Base-by-base conservation (phyloP, 1,284 basidiomycete genomes). In the Trichosporon faecale region DNA sequence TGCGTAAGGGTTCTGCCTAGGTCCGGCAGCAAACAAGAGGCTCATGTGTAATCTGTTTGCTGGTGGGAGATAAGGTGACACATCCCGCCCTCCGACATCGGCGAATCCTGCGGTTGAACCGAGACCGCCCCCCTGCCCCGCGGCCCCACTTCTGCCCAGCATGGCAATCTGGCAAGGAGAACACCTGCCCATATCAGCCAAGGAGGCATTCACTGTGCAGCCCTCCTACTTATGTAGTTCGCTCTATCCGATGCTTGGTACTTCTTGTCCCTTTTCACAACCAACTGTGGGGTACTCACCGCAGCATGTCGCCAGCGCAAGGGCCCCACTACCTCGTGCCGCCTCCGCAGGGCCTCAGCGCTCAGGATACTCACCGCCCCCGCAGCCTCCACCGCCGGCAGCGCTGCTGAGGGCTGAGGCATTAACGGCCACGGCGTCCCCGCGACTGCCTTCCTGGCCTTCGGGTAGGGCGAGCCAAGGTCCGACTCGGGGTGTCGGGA, bases 11-110 rank as follows among this genome's bases (percentile, higher is more conserved):
- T 44, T 44, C 40, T 3, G 7, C 40, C 40, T n/a, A n/a, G 40
- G 40, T n/a, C 40, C 40, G 40, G 40, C 40, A n/a, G 40, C 40
- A 44, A 44, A 44, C 40, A 18, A 18, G 18, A 44, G 40, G 18
- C 40, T 18, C 40, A 44, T 44, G 40, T 44, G 40, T 44, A 44
- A 44, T 44, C 40, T 44, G 18, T 16, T 9, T n/a, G 49, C 8
- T 25, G n/a, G 49, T 8, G 49, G 49, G 49, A 52, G 49, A 52
- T 52, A 52, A 52, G 49, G 49, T 52, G 49, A 52, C 49, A 52
- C 49, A 52, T 52, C 49, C 49, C 49, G 49, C 21, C 49, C 49
- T 23, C 49, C 49, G 49, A 52, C 2, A 21, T 25, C 21, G 49
- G 49, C 49, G 49, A 52, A 52, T 52, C n/a, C 49, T 52, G 49